Percentiles rank a stretch among this genome's conserved stretches.
Conservation (phyloP, 345 rosid species). For the Sisymbrium irio region DNA sequence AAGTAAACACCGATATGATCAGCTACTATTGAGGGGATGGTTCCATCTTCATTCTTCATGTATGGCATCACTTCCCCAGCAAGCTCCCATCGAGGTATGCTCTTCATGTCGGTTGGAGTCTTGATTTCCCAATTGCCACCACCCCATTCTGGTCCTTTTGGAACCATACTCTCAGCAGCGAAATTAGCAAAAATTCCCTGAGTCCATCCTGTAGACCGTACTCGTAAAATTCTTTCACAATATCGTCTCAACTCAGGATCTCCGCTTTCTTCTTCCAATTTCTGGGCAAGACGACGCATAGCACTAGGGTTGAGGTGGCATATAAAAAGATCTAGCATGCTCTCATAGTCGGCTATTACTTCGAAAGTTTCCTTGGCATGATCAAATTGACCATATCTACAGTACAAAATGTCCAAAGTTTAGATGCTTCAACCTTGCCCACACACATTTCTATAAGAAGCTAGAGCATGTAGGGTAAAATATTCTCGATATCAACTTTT, state of each 20-base stretch:
- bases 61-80: slow-evolving; percentile 98
- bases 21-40: slow-evolving; percentile 79
- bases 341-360: slow-evolving; percentile 90
- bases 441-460: neutral
- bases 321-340: slow-evolving; percentile 91
- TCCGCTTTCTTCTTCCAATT: slow-evolving; percentile 83
- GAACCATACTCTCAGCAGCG: slow-evolving; percentile 99
- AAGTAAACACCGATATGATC: slow-evolving; percentile 94
- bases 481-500: neutral
- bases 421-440: slow-evolving; percentile 7
- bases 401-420: slow-evolving; percentile 20
- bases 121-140: slow-evolving; percentile 99
- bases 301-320: slow-evolving; percentile 99
- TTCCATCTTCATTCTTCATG: slow-evolving; percentile 93
- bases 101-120: slow-evolving; percentile 79
- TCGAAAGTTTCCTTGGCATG: slow-evolving; percentile 96
- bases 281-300: slow-evolving; percentile 96
- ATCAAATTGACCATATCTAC: slow-evolving; percentile 97
- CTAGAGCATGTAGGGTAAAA: neutral
- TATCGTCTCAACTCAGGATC: slow-evolving; percentile 88
- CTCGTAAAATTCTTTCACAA: slow-evolving; percentile 92
- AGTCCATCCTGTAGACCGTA: slow-evolving; percentile 95
- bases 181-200: slow-evolving; percentile 99
- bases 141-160: slow-evolving; percentile 98
- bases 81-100: slow-evolving; percentile 89